Conservation (phyloP, 345 rosid genomes). For the Trapa incisa region DNA sequence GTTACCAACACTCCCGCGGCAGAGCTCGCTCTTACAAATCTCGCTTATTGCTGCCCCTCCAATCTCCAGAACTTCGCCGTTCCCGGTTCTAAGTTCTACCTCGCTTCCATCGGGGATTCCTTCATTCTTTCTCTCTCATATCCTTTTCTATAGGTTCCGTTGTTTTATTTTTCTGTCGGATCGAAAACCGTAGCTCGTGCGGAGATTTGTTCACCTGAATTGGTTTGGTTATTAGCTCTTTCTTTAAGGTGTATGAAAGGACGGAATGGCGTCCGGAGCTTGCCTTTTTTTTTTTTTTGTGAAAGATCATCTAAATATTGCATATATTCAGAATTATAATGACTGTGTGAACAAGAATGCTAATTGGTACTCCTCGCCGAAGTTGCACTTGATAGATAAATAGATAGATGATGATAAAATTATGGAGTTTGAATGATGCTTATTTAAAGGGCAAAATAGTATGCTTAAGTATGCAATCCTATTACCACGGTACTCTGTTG, state of each 20-base stretch:
- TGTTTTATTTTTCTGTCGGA: background rate
- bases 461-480: background rate
- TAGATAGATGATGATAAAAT: background rate
- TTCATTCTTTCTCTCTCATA: slow-evolving; percentile 64
- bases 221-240: background rate
- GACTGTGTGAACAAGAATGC: background rate
- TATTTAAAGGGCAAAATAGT: background rate
- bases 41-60: slow-evolving; percentile 76
- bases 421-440: background rate
- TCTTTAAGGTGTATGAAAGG: background rate
- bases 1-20: slow-evolving; percentile 65
- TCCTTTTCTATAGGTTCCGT: slow-evolving; percentile 30
- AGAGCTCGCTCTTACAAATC: slow-evolving; percentile 80
- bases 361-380: background rate
- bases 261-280: background rate
- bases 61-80: slow-evolving; percentile 75
- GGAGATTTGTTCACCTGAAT: background rate
- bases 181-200: background rate
- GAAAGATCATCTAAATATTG: background rate
- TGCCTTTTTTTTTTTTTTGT: background rate
- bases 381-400: background rate
- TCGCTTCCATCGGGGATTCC: slow-evolving; percentile 46
- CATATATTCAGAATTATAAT: background rate
- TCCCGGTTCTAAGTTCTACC: slow-evolving; percentile 60
- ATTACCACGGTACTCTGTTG: no score